These are phyloP conservation scores for Rugonectria rugulosa DNA, from an alignment of 2,329 filamentous ascomycete genomes.

Conservation along the genomic window DNA sequence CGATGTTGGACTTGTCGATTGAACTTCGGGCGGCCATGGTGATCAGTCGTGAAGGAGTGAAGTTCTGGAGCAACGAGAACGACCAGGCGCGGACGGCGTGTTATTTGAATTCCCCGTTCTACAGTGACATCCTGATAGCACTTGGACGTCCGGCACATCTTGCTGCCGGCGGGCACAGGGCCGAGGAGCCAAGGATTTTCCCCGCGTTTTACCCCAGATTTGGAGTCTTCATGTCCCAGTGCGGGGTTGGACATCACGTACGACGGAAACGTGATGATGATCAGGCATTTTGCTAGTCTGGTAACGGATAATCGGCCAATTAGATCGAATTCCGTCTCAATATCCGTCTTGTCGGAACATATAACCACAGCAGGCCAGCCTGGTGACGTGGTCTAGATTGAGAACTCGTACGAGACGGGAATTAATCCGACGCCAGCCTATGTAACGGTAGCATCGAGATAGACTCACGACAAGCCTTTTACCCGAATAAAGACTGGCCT, in stretches of 20 bases:
- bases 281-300: too few species aligned
- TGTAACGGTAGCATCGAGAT: background rate
- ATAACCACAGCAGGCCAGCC: background rate
- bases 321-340: constrained; percentile 18
- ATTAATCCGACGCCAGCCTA: background rate
- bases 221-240: constrained; percentile 24
- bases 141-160: too few species aligned
- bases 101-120: too few species aligned
- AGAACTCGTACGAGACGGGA: too few species aligned
- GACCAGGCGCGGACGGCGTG: background rate
- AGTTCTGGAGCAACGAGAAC: background rate
- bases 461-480: background rate
- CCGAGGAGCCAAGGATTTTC: too few species aligned
- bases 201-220: constrained; percentile 27
- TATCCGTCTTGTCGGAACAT: constrained; percentile 6
- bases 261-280: constrained; percentile 9
- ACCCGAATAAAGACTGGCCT: too few species aligned
- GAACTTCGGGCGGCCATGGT: constrained; percentile 30
- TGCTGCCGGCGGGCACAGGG: too few species aligned
- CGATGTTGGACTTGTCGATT: constrained; percentile 34
- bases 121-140: too few species aligned
- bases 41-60: background rate
- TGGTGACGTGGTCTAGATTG: background rate
- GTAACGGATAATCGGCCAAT: constrained; percentile 30
- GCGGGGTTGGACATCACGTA: constrained; percentile 28